Percentiles rank a stretch among this genome's conserved stretches.
These are phyloP conservation scores for Scopulariopsis brevicaulis DNA, from an alignment of 2,329 filamentous ascomycete genomes.

Conservation along the genomic window DNA sequence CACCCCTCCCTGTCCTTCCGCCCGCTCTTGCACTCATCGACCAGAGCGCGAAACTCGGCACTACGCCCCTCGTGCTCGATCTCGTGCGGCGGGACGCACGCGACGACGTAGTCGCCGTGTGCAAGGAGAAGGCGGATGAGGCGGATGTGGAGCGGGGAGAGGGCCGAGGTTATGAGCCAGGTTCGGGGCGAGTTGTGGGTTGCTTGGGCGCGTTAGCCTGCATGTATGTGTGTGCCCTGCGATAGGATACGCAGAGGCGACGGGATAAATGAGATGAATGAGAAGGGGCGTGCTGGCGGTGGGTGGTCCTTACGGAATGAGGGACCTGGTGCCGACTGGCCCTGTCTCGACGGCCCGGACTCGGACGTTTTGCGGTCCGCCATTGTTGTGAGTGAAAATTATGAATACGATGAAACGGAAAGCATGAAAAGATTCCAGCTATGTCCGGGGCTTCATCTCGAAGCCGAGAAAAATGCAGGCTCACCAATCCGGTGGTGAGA, in stretches of 20 bases:
- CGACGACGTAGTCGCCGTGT: slow-evolving; percentile 87
- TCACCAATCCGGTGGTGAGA: background rate
- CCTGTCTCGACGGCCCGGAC: background rate
- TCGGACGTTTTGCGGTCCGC: slow-evolving; percentile 5
- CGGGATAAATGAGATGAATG: background rate
- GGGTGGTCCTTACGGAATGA: slow-evolving; percentile 5
- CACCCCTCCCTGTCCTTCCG: slow-evolving; percentile 62
- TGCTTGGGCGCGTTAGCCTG: slow-evolving; percentile 23
- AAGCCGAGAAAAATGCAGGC: background rate
- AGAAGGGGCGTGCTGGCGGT: background rate
- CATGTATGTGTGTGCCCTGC: background rate
- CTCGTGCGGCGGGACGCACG: slow-evolving; percentile 68
- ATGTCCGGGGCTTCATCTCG: background rate
- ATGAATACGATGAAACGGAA: background rate
- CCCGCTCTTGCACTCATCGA: slow-evolving; percentile 54
- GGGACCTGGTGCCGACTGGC: slow-evolving; percentile 1
- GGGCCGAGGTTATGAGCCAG: slow-evolving; percentile 83
- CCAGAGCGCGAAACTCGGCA: slow-evolving; percentile 68
- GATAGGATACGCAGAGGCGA: background rate
- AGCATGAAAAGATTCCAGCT: background rate
- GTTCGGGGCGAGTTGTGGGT: slow-evolving; percentile 69
- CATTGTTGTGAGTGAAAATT: background rate
- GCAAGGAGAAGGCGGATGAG: slow-evolving; percentile 70
- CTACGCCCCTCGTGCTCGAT: slow-evolving; percentile 67
- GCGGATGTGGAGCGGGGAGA: slow-evolving; percentile 75